phyloP scores from a whole-genome alignment of 1,139 yeast genomes.

The Yamadazyma kanchanaburiensis region DNA sequence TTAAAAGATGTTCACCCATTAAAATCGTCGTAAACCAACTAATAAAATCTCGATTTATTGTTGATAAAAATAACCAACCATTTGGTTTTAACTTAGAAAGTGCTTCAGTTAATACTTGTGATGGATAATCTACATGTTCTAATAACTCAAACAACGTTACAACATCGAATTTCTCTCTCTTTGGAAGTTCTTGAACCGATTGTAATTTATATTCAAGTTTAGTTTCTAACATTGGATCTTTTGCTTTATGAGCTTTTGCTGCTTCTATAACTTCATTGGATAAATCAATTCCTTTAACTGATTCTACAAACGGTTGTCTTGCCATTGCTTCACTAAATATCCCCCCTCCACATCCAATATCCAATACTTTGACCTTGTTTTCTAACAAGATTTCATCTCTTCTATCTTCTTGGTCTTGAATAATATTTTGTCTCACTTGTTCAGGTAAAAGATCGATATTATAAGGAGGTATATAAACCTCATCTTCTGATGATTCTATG shows the following conservation, averaged over 20 bases:
- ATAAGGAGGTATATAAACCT: constrained; percentile 76
- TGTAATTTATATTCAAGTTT: constrained; percentile 58
- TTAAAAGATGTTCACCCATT: constrained; percentile 77
- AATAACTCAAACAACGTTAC: constrained; percentile 92
- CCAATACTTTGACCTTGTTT: constrained; percentile 55
- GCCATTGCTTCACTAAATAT: constrained; percentile 85
- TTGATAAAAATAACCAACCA: constrained; percentile 84
- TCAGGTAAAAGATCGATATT: constrained; percentile 62
- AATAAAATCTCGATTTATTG: constrained; percentile 86
- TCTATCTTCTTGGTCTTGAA: constrained; percentile 44
- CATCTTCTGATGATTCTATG: constrained; percentile 37
- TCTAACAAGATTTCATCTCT: constrained; percentile 35
- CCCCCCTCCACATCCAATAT: constrained; percentile 98
- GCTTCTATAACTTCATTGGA: constrained; percentile 79
- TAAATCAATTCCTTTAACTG: constrained; percentile 81
- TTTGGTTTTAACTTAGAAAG: constrained; percentile 67
- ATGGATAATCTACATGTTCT: constrained; percentile 89
- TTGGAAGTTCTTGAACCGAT: constrained; percentile 57
- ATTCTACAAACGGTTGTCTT: constrained; percentile 57
- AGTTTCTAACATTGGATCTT: constrained; percentile 58
- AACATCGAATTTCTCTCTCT: constrained; percentile 56
- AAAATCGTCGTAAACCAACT: constrained; percentile 93
- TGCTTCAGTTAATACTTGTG: constrained; percentile 66
- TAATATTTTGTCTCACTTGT: constrained; percentile 44
- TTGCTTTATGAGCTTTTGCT: constrained; percentile 62